Evolutionary conservation across 495 filamentous ascomycete genomes (phyloP).

Genomic region (Pyrenopolyporus hunteri): DNA sequence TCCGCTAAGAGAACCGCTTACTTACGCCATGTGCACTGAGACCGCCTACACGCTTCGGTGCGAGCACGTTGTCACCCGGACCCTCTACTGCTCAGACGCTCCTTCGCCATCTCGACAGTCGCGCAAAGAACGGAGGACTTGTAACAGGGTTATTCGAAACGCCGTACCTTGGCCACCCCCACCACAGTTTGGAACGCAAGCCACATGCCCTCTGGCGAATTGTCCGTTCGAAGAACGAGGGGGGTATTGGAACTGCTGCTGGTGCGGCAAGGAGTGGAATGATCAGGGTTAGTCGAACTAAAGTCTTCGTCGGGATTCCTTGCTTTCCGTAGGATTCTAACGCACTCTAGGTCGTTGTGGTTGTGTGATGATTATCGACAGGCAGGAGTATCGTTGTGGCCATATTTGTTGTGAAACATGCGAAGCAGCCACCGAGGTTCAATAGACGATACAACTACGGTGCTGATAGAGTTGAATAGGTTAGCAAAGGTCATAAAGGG

Average conservation of each 20-base stretch:
- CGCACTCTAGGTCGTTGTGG: slow-evolving; percentile 43
- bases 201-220: slow-evolving; percentile 42
- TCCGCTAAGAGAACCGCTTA: background rate
- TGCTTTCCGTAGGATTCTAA: slow-evolving; percentile 1
- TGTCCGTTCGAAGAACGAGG: slow-evolving; percentile 49
- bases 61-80: slow-evolving; percentile 46
- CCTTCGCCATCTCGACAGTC: slow-evolving; percentile 30
- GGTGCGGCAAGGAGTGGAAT: slow-evolving; percentile 51
- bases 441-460: background rate
- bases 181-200: slow-evolving; percentile 39
- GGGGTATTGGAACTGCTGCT: slow-evolving; percentile 51
- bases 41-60: slow-evolving; percentile 46
- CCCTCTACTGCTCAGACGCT: slow-evolving; percentile 46
- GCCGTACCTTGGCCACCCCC: slow-evolving; percentile 47
- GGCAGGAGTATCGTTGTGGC: slow-evolving; percentile 47
- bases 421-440: slow-evolving; percentile 40
- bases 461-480: background rate
- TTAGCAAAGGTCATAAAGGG: background rate
- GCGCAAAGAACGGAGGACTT: slow-evolving; percentile 38
- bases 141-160: slow-evolving; percentile 42
- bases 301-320: background rate
- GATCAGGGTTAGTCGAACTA: slow-evolving; percentile 32
- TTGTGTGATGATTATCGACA: slow-evolving; percentile 50
- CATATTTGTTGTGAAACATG: slow-evolving; percentile 50
- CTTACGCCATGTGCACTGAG: slow-evolving; percentile 44